phyloP scores from a whole-genome alignment of 768 basidiomycete species.

The Hypholoma fasciculare region DNA sequence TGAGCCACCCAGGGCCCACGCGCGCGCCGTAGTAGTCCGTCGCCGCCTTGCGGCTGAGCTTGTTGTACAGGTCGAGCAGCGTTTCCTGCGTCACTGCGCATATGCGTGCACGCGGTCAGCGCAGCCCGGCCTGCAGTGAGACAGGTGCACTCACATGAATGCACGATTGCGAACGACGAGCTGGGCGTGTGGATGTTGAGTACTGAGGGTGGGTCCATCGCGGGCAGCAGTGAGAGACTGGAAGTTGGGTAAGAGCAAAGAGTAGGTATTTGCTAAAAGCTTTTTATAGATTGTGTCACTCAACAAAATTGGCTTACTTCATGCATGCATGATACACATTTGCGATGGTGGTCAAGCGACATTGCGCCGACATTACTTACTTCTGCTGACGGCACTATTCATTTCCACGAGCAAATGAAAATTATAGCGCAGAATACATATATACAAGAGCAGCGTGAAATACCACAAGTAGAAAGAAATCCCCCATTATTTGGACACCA shows the following conservation, averaged over 20 bases:
- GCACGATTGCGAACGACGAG: slow-evolving; percentile 72
- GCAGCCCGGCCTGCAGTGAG: not conserved
- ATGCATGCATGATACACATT: not conserved
- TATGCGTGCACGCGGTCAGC: slow-evolving; percentile 3
- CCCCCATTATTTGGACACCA: not conserved
- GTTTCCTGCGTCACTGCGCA: slow-evolving; percentile 67
- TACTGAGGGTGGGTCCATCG: slow-evolving; percentile 41
- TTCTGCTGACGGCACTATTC: not conserved
- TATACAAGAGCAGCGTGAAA: slow-evolving; percentile 1
- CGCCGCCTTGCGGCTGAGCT: slow-evolving; percentile 66
- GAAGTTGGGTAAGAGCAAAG: not conserved
- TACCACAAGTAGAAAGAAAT: not conserved
- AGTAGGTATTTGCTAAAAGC: slow-evolving; percentile 5
- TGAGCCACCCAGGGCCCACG: slow-evolving; percentile 79
- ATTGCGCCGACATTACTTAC: too few species aligned
- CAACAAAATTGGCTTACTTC: not conserved
- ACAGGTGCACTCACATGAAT: slow-evolving; percentile 59
- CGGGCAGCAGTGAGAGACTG: not conserved
- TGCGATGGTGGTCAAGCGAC: too few species aligned
- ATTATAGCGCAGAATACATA: slow-evolving; percentile 14
- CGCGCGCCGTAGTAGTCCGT: slow-evolving; percentile 58
- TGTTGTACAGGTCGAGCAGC: slow-evolving; percentile 63
- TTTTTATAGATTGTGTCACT: slow-evolving; percentile 21
- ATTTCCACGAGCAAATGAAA: not conserved
- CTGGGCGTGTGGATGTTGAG: slow-evolving; percentile 77